phyloP scores from a whole-genome alignment of 768 basidiomycete genomes.

The Ephemerocybe angulata region DNA sequence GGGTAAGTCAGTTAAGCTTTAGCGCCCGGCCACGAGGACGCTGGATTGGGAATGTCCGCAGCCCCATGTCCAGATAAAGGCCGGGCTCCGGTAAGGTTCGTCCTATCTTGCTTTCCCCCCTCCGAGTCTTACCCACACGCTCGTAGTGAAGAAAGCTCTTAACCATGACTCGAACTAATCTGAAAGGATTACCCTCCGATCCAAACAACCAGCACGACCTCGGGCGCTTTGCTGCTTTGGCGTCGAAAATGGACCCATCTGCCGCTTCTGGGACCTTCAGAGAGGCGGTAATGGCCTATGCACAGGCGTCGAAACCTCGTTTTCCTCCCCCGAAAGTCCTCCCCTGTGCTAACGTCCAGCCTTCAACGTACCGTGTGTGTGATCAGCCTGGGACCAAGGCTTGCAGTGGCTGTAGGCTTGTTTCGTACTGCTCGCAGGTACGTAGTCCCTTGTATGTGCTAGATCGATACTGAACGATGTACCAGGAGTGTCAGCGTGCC shows the following conservation, averaged over 20 bases:
- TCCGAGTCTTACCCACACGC: background rate
- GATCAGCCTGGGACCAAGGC: constrained; percentile 23
- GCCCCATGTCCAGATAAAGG: background rate
- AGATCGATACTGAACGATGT: background rate
- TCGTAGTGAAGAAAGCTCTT: background rate
- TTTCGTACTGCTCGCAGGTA: constrained; percentile 37
- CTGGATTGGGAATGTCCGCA: background rate
- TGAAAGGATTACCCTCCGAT: background rate
- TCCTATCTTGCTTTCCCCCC: background rate
- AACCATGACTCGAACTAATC: no score
- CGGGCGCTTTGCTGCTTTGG: background rate
- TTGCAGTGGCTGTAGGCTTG: constrained; percentile 26
- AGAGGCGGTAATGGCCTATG: background rate
- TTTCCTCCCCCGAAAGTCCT: constrained; percentile 9
- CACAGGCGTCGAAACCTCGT: background rate
- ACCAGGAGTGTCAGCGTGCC: background rate
- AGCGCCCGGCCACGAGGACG: no score
- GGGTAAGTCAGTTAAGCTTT: no score
- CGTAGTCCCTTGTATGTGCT: background rate
- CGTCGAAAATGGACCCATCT: no score
- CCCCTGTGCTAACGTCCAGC: constrained; percentile 30
- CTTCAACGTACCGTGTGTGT: constrained; percentile 19
- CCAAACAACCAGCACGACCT: background rate
- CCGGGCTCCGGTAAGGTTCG: background rate
- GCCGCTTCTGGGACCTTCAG: no score